Conservation (phyloP, 2,329 filamentous ascomycete genomes). For the Neopestalotiopsis sp. region DNA sequence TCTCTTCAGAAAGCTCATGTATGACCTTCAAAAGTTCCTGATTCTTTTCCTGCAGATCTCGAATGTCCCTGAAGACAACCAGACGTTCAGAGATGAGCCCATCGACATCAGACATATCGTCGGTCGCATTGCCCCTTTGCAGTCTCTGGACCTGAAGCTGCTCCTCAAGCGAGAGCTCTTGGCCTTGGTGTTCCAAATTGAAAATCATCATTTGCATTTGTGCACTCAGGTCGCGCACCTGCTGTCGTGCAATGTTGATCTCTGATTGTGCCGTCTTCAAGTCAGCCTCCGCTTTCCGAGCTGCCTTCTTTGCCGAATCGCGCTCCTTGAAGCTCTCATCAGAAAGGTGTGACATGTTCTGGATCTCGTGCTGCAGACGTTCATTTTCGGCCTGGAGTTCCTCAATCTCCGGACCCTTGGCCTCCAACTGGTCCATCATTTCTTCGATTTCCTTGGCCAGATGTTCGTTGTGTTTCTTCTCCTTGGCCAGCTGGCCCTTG, state of each 20-base stretch:
- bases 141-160: slow-evolving; percentile 78
- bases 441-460: slow-evolving; percentile 81
- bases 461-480: slow-evolving; percentile 76
- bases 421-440: slow-evolving; percentile 84
- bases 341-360: slow-evolving; percentile 84
- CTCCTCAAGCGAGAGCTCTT: slow-evolving; percentile 74
- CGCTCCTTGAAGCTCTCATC: slow-evolving; percentile 83
- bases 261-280: slow-evolving; percentile 70
- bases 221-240: slow-evolving; percentile 86
- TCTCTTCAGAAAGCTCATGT: slow-evolving; percentile 82
- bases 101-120: slow-evolving; percentile 83
- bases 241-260: slow-evolving; percentile 79
- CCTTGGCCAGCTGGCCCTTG: slow-evolving; percentile 75
- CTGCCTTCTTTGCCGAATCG: slow-evolving; percentile 77
- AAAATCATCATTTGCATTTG: slow-evolving; percentile 91
- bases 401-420: slow-evolving; percentile 85
- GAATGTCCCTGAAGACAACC: slow-evolving; percentile 86
- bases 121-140: slow-evolving; percentile 72
- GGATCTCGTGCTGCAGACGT: slow-evolving; percentile 78
- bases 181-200: slow-evolving; percentile 81
- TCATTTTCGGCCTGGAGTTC: slow-evolving; percentile 84
- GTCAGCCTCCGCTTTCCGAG: slow-evolving; percentile 79
- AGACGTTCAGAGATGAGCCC: slow-evolving; percentile 88
- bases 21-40: slow-evolving; percentile 82
- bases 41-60: slow-evolving; percentile 88